Evolutionary conservation across 352 stramenopile species (phyloP).

Genomic region (Globisporangium irregulare): DNA sequence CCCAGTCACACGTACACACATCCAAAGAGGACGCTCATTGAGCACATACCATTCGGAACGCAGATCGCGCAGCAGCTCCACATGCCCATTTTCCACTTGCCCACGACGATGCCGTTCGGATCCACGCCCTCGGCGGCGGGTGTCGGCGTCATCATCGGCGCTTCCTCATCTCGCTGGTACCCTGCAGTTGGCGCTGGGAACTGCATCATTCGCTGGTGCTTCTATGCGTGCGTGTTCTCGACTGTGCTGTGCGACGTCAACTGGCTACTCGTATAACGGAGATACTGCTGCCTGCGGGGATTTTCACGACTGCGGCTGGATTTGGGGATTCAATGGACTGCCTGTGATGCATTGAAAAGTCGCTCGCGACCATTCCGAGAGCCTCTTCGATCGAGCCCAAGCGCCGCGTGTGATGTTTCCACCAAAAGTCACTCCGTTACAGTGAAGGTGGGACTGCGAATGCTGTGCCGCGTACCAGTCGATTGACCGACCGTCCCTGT

Average conservation of each 20-base stretch:
- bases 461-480: neutral
- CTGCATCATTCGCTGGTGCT: constrained; percentile 7
- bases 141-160: constrained; percentile 18
- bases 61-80: constrained; percentile 19
- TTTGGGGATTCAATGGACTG: neutral
- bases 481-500: no score
- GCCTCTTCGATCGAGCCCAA: neutral
- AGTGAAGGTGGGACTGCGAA: neutral
- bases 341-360: neutral
- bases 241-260: neutral
- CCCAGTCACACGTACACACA: neutral
- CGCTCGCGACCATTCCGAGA: neutral
- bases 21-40: neutral
- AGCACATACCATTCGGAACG: constrained; percentile 26
- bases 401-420: neutral
- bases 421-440: constrained; percentile 2
- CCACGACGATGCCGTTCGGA: constrained; percentile 30
- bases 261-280: neutral
- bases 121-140: constrained; percentile 22
- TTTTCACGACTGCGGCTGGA: neutral
- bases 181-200: constrained; percentile 5
- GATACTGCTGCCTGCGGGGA: neutral
- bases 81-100: constrained; percentile 31
- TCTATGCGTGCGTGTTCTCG: neutral
- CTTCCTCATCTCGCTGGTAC: constrained; percentile 10